Percentiles rank a stretch among this genome's conserved stretches.
These are phyloP conservation scores for Salvia splendens DNA, from an alignment of 257 asterid species.

Conservation along the genomic window DNA sequence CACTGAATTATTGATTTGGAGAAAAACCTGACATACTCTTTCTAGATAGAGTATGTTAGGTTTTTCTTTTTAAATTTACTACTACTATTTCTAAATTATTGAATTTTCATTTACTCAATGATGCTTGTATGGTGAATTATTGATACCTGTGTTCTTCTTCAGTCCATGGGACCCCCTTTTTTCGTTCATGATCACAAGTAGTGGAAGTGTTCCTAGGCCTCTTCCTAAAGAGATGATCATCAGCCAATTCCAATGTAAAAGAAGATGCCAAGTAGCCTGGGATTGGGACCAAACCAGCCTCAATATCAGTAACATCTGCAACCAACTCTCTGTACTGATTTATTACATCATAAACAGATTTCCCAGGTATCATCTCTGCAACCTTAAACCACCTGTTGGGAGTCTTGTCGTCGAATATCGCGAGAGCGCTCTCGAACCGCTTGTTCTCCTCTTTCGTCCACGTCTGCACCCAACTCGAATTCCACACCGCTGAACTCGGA, in stretches of 20 bases:
- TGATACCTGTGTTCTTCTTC: slow-evolving; percentile 81
- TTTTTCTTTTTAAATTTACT: too few relatives aligned
- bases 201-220: slow-evolving; percentile 35
- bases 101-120: too few relatives aligned
- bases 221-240: slow-evolving; percentile 52
- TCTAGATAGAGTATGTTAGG: too few relatives aligned
- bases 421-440: slow-evolving; percentile 76
- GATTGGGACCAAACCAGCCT: slow-evolving; percentile 71
- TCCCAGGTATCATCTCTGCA: slow-evolving; percentile 77
- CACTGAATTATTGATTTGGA: too few relatives aligned
- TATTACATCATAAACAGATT: slow-evolving; percentile 68
- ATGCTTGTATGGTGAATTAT: too few relatives aligned
- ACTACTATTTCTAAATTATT: too few relatives aligned
- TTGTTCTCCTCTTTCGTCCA: slow-evolving; percentile 93
- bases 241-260: slow-evolving; percentile 42
- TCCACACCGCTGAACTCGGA: too few relatives aligned
- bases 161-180: slow-evolving; percentile 90
- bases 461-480: slow-evolving; percentile 1
- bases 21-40: too few relatives aligned
- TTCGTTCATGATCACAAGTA: slow-evolving; percentile 65
- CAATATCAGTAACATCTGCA: slow-evolving; percentile 74
- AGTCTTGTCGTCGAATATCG: slow-evolving; percentile 67
- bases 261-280: slow-evolving; percentile 66
- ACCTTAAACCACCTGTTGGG: slow-evolving; percentile 75
- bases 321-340: slow-evolving; percentile 68